Evolutionary conservation across 306 rosid genomes (phyloP).

Genomic region (Cucurbita moschata): DNA sequence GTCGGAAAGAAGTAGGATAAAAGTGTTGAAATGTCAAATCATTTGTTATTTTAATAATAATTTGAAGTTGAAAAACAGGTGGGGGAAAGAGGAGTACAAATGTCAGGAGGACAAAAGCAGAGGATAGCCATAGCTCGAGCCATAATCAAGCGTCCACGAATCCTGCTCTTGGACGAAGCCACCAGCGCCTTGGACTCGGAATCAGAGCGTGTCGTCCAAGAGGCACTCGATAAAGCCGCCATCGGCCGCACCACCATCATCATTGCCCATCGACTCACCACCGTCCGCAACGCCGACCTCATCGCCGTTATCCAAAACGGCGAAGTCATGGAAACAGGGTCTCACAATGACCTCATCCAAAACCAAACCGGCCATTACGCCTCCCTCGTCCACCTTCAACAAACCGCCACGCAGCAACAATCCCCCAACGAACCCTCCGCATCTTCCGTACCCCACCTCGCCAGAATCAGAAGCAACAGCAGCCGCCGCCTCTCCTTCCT

Average conservation of each 20-base stretch:
- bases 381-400: slow-evolving; percentile 52
- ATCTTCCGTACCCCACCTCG: slow-evolving; percentile 22
- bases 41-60: no score
- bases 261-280: slow-evolving; percentile 78
- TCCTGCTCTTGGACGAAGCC: slow-evolving; percentile 74
- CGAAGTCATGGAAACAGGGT: slow-evolving; percentile 46
- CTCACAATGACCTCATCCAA: slow-evolving; percentile 42
- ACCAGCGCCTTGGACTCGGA: slow-evolving; percentile 84
- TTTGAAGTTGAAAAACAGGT: slow-evolving; percentile 11
- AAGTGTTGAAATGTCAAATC: no score
- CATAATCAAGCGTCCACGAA: slow-evolving; percentile 48
- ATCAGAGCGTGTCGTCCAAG: slow-evolving; percentile 72
- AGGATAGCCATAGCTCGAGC: slow-evolving; percentile 89
- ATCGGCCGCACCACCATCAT: slow-evolving; percentile 73
- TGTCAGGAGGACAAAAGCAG: slow-evolving; percentile 96
- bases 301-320: slow-evolving; percentile 66
- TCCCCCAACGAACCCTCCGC: slow-evolving; percentile 18
- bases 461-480: slow-evolving; percentile 22
- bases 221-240: slow-evolving; percentile 64
- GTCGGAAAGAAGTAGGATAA: no score
- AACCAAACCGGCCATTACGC: slow-evolving; percentile 36
- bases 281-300: slow-evolving; percentile 50
- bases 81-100: slow-evolving; percentile 78
- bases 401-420: background rate
- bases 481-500: slow-evolving; percentile 26